Conservation (phyloP, 176 grass and related monocot genomes). For the Musa schizocarpa region DNA sequence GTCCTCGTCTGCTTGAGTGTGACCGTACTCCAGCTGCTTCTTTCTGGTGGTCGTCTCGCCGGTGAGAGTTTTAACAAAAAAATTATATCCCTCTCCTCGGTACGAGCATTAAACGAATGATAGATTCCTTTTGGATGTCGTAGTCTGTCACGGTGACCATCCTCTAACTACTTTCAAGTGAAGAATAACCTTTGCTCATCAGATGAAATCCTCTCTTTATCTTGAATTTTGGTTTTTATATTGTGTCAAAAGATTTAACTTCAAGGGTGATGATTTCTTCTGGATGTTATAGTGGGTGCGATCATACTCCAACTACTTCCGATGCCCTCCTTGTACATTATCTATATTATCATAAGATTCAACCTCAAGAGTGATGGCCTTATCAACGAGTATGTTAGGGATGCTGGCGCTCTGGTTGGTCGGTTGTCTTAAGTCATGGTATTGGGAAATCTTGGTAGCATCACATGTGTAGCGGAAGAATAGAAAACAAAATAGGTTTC, state of each 20-base stretch:
- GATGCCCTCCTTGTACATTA: too few relatives aligned
- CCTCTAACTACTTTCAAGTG: slow-evolving; percentile 24
- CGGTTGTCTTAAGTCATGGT: too few relatives aligned
- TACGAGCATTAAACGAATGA: not conserved
- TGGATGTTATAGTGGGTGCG: too few relatives aligned
- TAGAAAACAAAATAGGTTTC: too few relatives aligned
- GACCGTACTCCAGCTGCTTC: slow-evolving; percentile 12
- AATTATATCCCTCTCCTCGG: slow-evolving; percentile 6
- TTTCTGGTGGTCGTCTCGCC: slow-evolving; percentile 16
- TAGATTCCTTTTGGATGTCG: slow-evolving; percentile 9
- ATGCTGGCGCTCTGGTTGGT: too few relatives aligned
- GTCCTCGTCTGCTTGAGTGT: not conserved
- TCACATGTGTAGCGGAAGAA: too few relatives aligned
- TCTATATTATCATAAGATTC: too few relatives aligned
- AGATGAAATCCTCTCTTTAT: slow-evolving; percentile 4
- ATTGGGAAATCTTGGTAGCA: too few relatives aligned
- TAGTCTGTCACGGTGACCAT: slow-evolving; percentile 23
- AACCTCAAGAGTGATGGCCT: too few relatives aligned
- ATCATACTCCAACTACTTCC: too few relatives aligned
- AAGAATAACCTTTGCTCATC: slow-evolving; percentile 14
- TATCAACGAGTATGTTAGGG: too few relatives aligned
- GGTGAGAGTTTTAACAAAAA: slow-evolving; percentile 15
- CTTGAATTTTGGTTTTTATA: slow-evolving; percentile 9
- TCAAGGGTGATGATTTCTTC: slow-evolving; percentile 1
- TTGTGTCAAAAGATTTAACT: slow-evolving; percentile 9